These are phyloP conservation scores for Theobroma cacao DNA, from an alignment of 345 rosid genomes.

Conservation along the genomic window DNA sequence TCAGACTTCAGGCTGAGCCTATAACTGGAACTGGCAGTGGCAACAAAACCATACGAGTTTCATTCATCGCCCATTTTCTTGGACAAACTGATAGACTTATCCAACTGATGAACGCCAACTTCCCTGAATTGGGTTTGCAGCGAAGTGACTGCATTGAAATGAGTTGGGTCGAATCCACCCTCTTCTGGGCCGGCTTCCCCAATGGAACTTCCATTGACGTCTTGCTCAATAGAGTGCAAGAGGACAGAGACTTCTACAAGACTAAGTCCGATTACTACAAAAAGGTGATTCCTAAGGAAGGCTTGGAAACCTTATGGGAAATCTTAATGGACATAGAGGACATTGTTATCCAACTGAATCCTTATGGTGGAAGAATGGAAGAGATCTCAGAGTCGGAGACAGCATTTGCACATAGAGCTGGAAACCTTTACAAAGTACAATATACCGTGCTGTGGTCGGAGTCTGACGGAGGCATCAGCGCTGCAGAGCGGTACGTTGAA, in stretches of 20 bases:
- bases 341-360: neutral
- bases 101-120: constrained; percentile 29
- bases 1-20: constrained; percentile 17
- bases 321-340: constrained; percentile 8
- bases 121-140: constrained; percentile 45
- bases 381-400: constrained; percentile 33
- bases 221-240: neutral
- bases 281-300: constrained; percentile 13
- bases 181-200: constrained; percentile 24
- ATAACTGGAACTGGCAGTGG: constrained; percentile 17
- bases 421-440: constrained; percentile 37
- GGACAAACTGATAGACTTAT: constrained; percentile 35
- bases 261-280: constrained; percentile 24
- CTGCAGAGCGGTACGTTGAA: constrained; percentile 14
- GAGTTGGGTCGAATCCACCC: constrained; percentile 42
- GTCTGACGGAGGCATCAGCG: neutral
- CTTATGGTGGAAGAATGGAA: constrained; percentile 45
- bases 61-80: constrained; percentile 39
- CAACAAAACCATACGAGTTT: constrained; percentile 36
- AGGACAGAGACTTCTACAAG: neutral
- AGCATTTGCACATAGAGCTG: constrained; percentile 49
- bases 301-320: constrained; percentile 21
- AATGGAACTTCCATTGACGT: neutral
- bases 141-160: constrained; percentile 43
- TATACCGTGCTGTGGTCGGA: constrained; percentile 32